Percentiles rank a stretch among this genome's conserved stretches.
These are phyloP conservation scores for Hibiscus trionum DNA, from an alignment of 345 rosid species.

Conservation along the genomic window DNA sequence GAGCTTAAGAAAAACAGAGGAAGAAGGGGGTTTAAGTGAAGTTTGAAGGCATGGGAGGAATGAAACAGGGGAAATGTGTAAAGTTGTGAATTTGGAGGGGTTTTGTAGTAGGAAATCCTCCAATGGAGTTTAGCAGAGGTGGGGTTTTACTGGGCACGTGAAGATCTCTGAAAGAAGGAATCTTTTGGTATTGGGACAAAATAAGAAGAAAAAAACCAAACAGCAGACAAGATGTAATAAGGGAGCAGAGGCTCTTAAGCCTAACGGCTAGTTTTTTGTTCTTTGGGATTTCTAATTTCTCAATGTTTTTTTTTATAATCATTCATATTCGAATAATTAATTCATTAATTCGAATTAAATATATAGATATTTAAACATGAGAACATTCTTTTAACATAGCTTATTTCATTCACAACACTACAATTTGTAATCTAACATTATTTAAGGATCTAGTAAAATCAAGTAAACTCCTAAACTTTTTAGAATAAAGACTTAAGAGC, in stretches of 20 bases:
- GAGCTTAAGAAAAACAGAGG: neutral
- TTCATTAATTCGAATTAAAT: too few relatives aligned
- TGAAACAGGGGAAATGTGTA: constrained; percentile 5
- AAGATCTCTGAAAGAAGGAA: constrained; percentile 21
- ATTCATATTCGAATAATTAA: too few relatives aligned
- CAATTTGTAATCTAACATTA: too few relatives aligned
- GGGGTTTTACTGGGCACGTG: constrained; percentile 1
- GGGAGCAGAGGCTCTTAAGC: constrained; percentile 2
- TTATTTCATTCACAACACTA: too few relatives aligned
- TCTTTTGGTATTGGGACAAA: constrained; percentile 28
- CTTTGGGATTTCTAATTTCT: neutral
- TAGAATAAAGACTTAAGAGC: too few relatives aligned
- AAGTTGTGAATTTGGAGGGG: neutral
- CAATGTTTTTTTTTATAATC: neutral
- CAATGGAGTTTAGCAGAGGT: constrained; percentile 2
- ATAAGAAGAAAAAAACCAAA: constrained; percentile 4
- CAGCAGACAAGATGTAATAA: constrained; percentile 13
- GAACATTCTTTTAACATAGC: too few relatives aligned
- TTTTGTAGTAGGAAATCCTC: too few relatives aligned
- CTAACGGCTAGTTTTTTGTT: constrained; percentile 50
- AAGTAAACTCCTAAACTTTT: too few relatives aligned
- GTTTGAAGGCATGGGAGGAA: neutral
- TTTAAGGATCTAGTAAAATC: too few relatives aligned
- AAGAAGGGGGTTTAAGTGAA: neutral
- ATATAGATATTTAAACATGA: too few relatives aligned